Evolutionary conservation across 352 stramenopile genomes (phyloP).

Genomic region (Globisporangium irregulare): DNA sequence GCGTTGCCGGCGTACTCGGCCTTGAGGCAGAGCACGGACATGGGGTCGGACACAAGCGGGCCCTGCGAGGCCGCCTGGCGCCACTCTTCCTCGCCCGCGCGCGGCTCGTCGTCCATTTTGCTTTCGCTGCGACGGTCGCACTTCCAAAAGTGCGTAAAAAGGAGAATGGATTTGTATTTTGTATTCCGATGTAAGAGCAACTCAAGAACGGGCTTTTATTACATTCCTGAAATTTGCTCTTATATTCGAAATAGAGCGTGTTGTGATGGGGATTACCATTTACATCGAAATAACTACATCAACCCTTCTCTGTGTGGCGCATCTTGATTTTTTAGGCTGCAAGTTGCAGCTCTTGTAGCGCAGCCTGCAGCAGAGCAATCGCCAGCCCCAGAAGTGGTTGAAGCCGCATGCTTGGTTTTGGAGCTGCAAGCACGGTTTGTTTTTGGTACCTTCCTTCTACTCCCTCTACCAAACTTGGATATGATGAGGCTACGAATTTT

Average conservation of each 20-base stretch:
- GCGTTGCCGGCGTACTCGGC: constrained; percentile 72
- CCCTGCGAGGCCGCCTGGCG: constrained; percentile 7
- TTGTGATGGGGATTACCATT: neutral
- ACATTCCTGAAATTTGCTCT: neutral
- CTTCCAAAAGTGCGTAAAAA: neutral
- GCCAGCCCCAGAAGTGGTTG: no score
- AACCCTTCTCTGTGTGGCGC: neutral
- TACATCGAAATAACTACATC: neutral
- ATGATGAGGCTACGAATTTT: neutral
- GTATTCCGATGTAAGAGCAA: neutral
- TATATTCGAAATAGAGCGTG: neutral
- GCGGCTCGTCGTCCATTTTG: constrained; percentile 9
- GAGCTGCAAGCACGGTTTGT: no score
- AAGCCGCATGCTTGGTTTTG: no score
- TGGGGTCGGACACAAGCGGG: constrained; percentile 55
- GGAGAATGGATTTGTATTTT: neutral
- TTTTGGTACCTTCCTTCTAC: no score
- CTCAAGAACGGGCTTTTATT: neutral
- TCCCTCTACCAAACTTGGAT: no score
- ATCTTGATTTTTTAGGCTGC: neutral
- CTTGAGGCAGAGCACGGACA: constrained; percentile 54
- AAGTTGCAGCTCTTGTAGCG: no score
- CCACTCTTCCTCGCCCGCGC: constrained; percentile 9
- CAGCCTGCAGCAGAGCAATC: no score
- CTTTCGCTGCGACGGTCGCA: neutral